Evolutionary conservation across 306 rosid species (phyloP), one percentile per base, ranked within the genome.

Genomic region (Trifolium subterraneum): DNA sequence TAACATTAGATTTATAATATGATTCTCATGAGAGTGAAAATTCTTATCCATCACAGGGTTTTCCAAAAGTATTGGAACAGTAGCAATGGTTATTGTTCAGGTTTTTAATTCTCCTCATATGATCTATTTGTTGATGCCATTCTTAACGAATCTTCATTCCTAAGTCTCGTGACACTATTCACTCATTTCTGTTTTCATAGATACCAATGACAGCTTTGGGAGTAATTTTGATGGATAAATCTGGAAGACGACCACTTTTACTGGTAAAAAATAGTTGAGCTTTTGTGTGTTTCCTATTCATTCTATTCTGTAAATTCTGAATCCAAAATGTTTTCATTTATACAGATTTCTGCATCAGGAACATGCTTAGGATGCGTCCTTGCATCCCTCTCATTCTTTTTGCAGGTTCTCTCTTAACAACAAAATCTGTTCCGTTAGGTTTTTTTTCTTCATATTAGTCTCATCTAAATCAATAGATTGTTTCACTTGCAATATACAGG

Each of bases 61-160:
- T 76, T 89, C 96, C 0, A 88, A 80, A 14, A 89, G 88, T 62
- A 56, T 91, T 15, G 96, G 98, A 73, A 91, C 90, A 29, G 70
- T 87, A 63, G 91, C 89, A 8, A 89, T 93, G 90, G 96, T 88
- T 45, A 55, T 72, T 64, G 89, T 91, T 75, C 93, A 91, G 96
- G 97, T 90, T 75, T 45, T 69, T 74, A 61, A 72, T 61, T 50
- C 38, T 66, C 74, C 58, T 58, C n/a, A 22, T 29, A 25, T 11
- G 22, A 42, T 75, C 65, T 71, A 25, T 74, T 16, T 23, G 11
- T 72, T 44, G 22, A 10, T 68, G 62, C 35, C 70, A n/a, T 83
- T 42, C 41, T 38, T 52, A 62, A 18, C 14, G 27, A 69, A n/a
- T 63, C 31, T 18, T 47, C 72, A 39, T 60, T 80, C 6, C 15